phyloP scores from a whole-genome alignment of 768 basidiomycete species.

The Polyporus arcularius region DNA sequence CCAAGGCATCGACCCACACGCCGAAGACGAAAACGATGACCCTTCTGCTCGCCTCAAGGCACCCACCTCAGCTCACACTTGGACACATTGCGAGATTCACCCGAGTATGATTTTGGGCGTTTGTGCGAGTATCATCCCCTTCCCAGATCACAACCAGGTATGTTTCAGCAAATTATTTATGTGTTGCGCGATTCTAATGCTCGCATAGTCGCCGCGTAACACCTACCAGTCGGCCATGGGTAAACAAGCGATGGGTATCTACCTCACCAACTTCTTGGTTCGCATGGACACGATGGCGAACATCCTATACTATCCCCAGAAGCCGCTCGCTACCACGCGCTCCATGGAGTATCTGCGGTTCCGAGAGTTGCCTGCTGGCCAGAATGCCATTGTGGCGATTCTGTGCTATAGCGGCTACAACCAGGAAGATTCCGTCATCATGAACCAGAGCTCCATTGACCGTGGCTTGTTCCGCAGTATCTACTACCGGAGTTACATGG shows the following conservation, averaged over 20 bases:
- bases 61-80: slow-evolving; percentile 82
- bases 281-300: slow-evolving; percentile 99
- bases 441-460: slow-evolving; percentile 99
- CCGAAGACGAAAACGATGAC: slow-evolving; percentile 75
- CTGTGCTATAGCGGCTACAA: slow-evolving; percentile 99
- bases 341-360: slow-evolving; percentile 99
- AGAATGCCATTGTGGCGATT: slow-evolving; percentile 98
- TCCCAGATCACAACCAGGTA: slow-evolving; percentile 99
- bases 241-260: slow-evolving; percentile 99
- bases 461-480: slow-evolving; percentile 98
- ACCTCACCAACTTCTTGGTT: slow-evolving; percentile 96
- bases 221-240: slow-evolving; percentile 99
- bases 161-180: slow-evolving; percentile 26
- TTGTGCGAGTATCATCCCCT: slow-evolving; percentile 98
- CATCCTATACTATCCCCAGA: slow-evolving; percentile 98
- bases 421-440: slow-evolving; percentile 99
- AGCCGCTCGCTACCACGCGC: slow-evolving; percentile 96
- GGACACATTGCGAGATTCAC: slow-evolving; percentile 99
- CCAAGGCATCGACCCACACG: slow-evolving; percentile 55
- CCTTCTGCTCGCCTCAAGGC: slow-evolving; percentile 88
- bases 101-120: slow-evolving; percentile 99
- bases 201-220: slow-evolving; percentile 90
- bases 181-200: slow-evolving; percentile 8
- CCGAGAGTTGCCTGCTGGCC: slow-evolving; percentile 97
- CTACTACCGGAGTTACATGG: slow-evolving; percentile 98